These are phyloP conservation scores for Trebouxia sp. DNA, from an alignment of 139 green algal genomes.

Conservation along the genomic window DNA sequence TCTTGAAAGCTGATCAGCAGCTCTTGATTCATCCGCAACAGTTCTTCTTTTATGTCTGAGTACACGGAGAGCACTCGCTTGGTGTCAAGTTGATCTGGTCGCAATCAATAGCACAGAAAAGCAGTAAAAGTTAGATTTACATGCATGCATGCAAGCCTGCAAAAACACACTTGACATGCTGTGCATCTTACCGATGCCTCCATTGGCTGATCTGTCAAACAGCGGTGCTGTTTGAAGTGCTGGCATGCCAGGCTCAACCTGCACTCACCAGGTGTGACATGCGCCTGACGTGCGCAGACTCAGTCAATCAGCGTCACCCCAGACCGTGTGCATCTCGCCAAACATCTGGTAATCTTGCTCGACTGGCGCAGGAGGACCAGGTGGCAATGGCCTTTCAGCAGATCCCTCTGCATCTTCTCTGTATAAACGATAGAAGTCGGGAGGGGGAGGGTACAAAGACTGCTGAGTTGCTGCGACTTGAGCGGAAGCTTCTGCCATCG, in stretches of 20 bases:
- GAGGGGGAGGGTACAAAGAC: slow-evolving; percentile 49
- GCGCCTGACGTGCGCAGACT: neutral
- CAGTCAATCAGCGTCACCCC: neutral
- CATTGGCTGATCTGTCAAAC: slow-evolving; percentile 35
- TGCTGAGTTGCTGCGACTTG: slow-evolving; percentile 17
- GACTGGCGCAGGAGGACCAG: slow-evolving; percentile 37
- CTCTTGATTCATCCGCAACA: slow-evolving; percentile 61
- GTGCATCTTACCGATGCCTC: slow-evolving; percentile 45
- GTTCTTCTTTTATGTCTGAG: slow-evolving; percentile 54
- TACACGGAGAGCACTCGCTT: neutral
- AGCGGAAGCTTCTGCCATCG: neutral
- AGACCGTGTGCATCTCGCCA: slow-evolving; percentile 53
- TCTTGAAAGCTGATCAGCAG: slow-evolving; percentile 59
- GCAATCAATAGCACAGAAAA: neutral
- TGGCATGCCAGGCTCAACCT: slow-evolving; percentile 52
- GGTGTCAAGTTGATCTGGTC: neutral
- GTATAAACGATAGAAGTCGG: slow-evolving; percentile 49
- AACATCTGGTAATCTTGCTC: slow-evolving; percentile 48
- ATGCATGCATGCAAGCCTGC: no score
- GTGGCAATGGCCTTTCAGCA: slow-evolving; percentile 31
- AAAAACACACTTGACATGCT: no score
- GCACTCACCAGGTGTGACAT: neutral
- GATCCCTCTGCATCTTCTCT: slow-evolving; percentile 31
- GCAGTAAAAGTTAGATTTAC: neutral
- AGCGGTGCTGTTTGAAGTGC: slow-evolving; percentile 40